Evolutionary conservation across 1,284 basidiomycete species (phyloP).

Genomic region (Meripilus lineatus): DNA sequence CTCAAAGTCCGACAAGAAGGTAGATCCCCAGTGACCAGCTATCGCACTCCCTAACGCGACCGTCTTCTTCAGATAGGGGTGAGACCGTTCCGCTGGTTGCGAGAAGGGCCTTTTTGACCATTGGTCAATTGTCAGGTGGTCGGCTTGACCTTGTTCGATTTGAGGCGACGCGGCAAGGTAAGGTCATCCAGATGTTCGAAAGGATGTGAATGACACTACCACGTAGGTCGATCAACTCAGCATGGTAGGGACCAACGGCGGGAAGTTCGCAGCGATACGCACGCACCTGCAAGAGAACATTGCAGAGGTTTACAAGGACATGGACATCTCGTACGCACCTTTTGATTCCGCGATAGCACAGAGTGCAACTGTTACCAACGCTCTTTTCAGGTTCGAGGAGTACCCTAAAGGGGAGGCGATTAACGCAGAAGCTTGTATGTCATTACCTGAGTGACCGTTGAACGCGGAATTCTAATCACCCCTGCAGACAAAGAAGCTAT

Average conservation of each 20-base stretch:
- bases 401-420: constrained; percentile 70
- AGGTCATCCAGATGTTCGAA: constrained; percentile 16
- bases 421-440: constrained; percentile 80
- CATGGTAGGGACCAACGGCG: constrained; percentile 84
- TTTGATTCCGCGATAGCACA: too few species aligned
- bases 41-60: neutral
- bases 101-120: neutral
- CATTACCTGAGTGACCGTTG: constrained; percentile 1
- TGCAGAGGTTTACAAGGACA: constrained; percentile 77
- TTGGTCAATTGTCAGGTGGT: constrained; percentile 83
- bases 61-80: constrained; percentile 55
- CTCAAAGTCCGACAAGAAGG: constrained; percentile 93
- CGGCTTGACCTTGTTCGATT: constrained; percentile 85
- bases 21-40: constrained; percentile 29
- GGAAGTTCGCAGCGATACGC: constrained; percentile 82
- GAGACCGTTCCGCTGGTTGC: constrained; percentile 28
- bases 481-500: constrained; percentile 82
- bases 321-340: constrained; percentile 67
- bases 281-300: constrained; percentile 83
- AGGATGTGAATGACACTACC: neutral
- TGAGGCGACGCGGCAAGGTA: constrained; percentile 82
- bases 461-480: neutral
- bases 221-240: constrained; percentile 61
- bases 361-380: too few species aligned
- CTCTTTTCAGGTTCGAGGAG: constrained; percentile 57